These are phyloP conservation scores for Acer saccharum DNA, from an alignment of 345 rosid species.

Conservation along the genomic window DNA sequence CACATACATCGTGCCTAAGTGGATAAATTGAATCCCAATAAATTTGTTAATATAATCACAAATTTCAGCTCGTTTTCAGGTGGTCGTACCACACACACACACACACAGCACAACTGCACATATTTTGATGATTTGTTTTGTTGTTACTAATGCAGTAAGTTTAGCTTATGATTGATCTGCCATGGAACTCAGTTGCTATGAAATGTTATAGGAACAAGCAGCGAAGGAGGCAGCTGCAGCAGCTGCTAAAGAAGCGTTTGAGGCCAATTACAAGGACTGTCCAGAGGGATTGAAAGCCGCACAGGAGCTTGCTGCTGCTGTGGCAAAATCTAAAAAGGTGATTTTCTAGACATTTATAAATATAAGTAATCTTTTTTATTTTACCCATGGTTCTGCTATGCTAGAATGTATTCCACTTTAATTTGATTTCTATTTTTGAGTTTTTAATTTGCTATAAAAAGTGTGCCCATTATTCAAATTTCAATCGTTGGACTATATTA, in stretches of 20 bases:
- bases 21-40: neutral
- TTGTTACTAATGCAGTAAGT: neutral
- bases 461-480: neutral
- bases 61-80: neutral
- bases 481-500: neutral
- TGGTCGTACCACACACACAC: neutral
- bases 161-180: neutral
- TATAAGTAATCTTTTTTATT: neutral
- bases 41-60: neutral
- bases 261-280: slow-evolving; percentile 52
- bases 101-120: neutral
- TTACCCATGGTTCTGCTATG: neutral
- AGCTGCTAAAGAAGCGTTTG: slow-evolving; percentile 63
- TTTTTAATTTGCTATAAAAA: neutral
- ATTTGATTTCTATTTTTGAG: neutral
- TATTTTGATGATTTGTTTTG: neutral
- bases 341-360: too few relatives aligned
- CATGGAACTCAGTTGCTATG: neutral
- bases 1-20: neutral
- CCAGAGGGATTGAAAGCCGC: slow-evolving; percentile 65
- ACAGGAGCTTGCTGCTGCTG: slow-evolving; percentile 65
- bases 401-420: neutral
- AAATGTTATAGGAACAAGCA: slow-evolving; percentile 80
- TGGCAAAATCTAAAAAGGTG: slow-evolving; percentile 48
- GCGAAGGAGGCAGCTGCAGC: slow-evolving; percentile 78